These are phyloP conservation scores for Acorus gramineus DNA, from an alignment of 106 monocot species.

Conservation along the genomic window DNA sequence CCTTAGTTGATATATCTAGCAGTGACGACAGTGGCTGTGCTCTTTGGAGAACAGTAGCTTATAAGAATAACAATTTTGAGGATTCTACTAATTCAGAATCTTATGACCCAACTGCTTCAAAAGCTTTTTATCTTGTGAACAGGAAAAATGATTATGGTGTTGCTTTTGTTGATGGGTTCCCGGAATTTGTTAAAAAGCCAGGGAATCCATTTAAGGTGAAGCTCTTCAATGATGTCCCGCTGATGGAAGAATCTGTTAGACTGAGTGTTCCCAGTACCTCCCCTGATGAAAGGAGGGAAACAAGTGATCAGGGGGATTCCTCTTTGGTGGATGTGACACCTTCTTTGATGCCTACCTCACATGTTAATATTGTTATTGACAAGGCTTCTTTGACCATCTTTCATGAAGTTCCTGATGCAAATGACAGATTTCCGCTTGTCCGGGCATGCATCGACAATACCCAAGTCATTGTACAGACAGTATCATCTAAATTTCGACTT, in stretches of 20 bases:
- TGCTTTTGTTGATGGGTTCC: constrained; percentile 70
- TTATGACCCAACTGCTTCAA: constrained; percentile 15
- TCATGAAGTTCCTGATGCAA: constrained; percentile 55
- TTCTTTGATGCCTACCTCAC: constrained; percentile 5
- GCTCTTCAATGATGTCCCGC: constrained; percentile 31
- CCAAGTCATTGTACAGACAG: constrained; percentile 34
- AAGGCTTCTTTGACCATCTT: constrained; percentile 34
- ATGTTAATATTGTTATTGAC: constrained; percentile 42
- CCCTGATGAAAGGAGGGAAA: background rate
- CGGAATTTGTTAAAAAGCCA: constrained; percentile 81
- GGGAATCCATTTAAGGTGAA: constrained; percentile 75
- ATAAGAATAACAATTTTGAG: constrained; percentile 20
- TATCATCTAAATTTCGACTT: constrained; percentile 53
- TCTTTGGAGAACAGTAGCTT: constrained; percentile 50
- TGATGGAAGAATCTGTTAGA: constrained; percentile 7
- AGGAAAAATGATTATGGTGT: constrained; percentile 50
- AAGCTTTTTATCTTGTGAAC: constrained; percentile 70
- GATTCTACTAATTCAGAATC: constrained; percentile 27
- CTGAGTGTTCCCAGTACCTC: background rate
- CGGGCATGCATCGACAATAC: constrained; percentile 28
- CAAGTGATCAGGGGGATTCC: constrained; percentile 17
- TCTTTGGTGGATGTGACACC: constrained; percentile 4
- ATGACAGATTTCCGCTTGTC: constrained; percentile 51
- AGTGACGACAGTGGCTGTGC: constrained; percentile 31
- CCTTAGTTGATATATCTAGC: constrained; percentile 65